These are phyloP conservation scores for Diplodia sapinea DNA, from an alignment of 2,329 filamentous ascomycete genomes.

Conservation along the genomic window DNA sequence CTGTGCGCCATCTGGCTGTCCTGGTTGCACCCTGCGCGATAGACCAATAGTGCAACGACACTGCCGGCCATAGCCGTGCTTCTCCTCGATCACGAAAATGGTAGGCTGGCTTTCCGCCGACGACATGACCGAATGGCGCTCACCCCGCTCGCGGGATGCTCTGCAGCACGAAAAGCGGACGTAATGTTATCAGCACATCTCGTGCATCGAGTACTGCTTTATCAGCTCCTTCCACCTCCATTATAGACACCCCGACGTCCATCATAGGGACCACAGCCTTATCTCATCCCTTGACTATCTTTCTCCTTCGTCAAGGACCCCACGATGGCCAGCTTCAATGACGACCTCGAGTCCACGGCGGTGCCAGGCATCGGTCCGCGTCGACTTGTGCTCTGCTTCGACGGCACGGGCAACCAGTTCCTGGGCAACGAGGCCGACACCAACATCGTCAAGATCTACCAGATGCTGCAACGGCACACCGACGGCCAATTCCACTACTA, in stretches of 20 bases:
- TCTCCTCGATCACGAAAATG: not conserved
- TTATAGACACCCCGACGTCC: no score
- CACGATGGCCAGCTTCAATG: not conserved
- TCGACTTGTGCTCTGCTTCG: constrained; percentile 48
- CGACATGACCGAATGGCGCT: not conserved
- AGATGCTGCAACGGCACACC: constrained; percentile 69
- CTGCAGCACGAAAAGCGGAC: not conserved
- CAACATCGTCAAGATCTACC: constrained; percentile 70
- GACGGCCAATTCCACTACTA: constrained; percentile 59
- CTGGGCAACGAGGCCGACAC: constrained; percentile 49
- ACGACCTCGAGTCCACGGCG: not conserved
- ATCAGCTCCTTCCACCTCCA: not conserved
- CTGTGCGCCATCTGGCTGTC: not conserved
- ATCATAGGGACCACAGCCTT: no score
- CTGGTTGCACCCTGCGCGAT: not conserved
- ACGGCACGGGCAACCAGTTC: constrained; percentile 53
- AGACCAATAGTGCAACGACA: not conserved
- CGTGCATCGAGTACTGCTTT: not conserved
- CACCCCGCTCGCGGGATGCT: not conserved
- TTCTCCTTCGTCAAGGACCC: not conserved
- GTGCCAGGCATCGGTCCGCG: constrained; percentile 31
- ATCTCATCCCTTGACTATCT: no score
- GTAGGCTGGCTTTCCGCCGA: not conserved
- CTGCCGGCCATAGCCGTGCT: not conserved
- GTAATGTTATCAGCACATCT: not conserved